phyloP scores from a whole-genome alignment of 441 rosid genomes.

The Mallotus repandus region DNA sequence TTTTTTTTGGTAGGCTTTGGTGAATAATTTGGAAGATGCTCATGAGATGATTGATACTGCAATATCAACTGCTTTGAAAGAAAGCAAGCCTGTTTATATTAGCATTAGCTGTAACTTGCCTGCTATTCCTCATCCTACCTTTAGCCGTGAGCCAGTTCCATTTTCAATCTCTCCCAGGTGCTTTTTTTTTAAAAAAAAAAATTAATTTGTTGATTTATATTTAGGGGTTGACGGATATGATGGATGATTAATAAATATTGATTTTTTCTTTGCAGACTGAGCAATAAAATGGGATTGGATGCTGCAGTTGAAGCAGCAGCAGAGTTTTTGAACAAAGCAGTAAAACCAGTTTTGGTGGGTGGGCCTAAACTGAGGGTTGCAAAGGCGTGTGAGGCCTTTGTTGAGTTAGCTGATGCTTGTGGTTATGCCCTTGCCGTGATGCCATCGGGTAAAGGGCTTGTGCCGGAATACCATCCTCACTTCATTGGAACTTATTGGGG shows the following conservation, averaged over 20 bases:
- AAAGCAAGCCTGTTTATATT: constrained; percentile 89
- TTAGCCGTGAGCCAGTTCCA: constrained; percentile 71
- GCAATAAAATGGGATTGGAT: constrained; percentile 61
- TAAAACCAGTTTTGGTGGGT: constrained; percentile 79
- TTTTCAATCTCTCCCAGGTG: constrained; percentile 59
- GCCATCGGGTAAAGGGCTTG: constrained; percentile 89
- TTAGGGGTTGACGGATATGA: background rate
- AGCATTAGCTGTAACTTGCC: constrained; percentile 73
- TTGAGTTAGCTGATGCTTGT: constrained; percentile 69
- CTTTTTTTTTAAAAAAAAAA: background rate
- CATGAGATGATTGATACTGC: constrained; percentile 86
- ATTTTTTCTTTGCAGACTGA: constrained; percentile 37
- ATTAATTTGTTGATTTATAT: background rate
- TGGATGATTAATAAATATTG: background rate
- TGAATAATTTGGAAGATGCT: constrained; percentile 76
- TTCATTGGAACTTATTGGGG: constrained; percentile 89
- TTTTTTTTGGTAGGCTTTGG: constrained; percentile 54
- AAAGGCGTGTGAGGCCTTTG: constrained; percentile 54
- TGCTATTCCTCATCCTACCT: constrained; percentile 69
- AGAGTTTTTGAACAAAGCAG: constrained; percentile 78
- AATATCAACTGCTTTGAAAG: constrained; percentile 71
- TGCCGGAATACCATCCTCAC: constrained; percentile 72
- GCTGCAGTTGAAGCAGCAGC: constrained; percentile 85
- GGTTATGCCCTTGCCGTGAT: constrained; percentile 72
- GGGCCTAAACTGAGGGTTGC: constrained; percentile 85